Conservation (phyloP, 176 grass and related monocot species). For the Phoenix dactylifera region DNA sequence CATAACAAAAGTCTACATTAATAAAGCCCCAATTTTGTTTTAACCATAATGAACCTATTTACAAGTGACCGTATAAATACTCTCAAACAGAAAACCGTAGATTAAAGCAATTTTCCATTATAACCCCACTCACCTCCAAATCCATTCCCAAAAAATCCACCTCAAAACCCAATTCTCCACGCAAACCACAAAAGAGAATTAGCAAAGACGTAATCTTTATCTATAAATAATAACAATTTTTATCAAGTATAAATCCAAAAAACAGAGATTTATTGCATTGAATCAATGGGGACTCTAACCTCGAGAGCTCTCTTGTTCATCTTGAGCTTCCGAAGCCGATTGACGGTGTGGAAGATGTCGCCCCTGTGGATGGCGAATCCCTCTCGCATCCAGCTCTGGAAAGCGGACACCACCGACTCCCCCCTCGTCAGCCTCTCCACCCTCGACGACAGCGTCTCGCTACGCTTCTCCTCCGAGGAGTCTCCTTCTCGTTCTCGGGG, state of each 20-base stretch:
- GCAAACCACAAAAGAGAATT: too few species aligned
- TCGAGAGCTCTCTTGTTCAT: constrained; percentile 58
- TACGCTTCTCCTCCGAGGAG: neutral
- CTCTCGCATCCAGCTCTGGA: constrained; percentile 73
- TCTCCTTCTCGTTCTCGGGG: constrained; percentile 21
- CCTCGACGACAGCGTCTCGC: constrained; percentile 27
- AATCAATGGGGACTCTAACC: constrained; percentile 17
- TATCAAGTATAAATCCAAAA: neutral
- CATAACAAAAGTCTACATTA: too few species aligned
- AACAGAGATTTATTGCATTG: neutral
- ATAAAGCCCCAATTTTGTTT: too few species aligned
- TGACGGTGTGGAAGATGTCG: constrained; percentile 68
- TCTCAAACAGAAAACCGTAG: too few species aligned
- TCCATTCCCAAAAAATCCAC: too few species aligned
- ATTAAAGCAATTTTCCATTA: too few species aligned
- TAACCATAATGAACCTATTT: too few species aligned
- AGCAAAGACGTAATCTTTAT: too few species aligned
- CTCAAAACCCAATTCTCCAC: too few species aligned
- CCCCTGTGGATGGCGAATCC: constrained; percentile 63
- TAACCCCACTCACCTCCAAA: too few species aligned
- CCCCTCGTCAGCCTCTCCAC: constrained; percentile 47
- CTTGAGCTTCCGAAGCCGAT: constrained; percentile 55
- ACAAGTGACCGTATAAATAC: too few species aligned
- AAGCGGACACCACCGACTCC: constrained; percentile 48
- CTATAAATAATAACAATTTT: neutral